Base-by-base conservation (phyloP, 306 rosid genomes). In the Cicer judaicum region DNA sequence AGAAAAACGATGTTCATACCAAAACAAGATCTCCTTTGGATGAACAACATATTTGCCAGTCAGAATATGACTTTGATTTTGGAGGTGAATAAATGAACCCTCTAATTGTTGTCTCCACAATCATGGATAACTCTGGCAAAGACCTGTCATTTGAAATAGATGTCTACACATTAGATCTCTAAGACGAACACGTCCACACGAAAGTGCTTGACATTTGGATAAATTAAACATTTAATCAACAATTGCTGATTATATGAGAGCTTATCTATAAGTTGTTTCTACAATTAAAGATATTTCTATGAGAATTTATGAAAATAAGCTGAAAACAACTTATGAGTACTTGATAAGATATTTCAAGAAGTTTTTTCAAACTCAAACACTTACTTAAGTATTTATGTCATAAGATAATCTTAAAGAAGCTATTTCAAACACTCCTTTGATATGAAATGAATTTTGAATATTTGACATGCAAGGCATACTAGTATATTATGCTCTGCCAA, bases 21-120 rank as follows among this genome's bases (percentile, higher is more conserved):
- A 90, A 64, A 68, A 94, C 84, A 83, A 93, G 82, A 56, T 94
- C 94, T 80, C 98, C 98, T 80, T 77, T 80, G 18, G 72, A 73
- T 9, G 97, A 91, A 75, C 88, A 85, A 78, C 98, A 88, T 79
- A 91, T 81, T 1, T 86, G 84, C 78, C 47, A 82, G 12, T 87
- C 85, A 8, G 89, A 66, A 68, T 69, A 76, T 43, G 91, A 81
- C 65, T 84, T 85, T 2, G 70, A 67, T 77, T 86, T 88, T 63
- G 91, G 76, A 75, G 88, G 81, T 50, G 90, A 83, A 78, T 73
- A 81, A 7, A 66, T 61, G 84, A 94, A 87, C 39, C 96, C 98
- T 84, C 94, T 87, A 56, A 91, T 43, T 62, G 89, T 79, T 59
- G 88, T 87, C 81, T 91, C 96, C 83, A 83, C 75, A 73, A 87